Evolutionary conservation across 257 asterid species (phyloP), one percentile per base, ranked within the genome.

Genomic region (Henckelia pumila): DNA sequence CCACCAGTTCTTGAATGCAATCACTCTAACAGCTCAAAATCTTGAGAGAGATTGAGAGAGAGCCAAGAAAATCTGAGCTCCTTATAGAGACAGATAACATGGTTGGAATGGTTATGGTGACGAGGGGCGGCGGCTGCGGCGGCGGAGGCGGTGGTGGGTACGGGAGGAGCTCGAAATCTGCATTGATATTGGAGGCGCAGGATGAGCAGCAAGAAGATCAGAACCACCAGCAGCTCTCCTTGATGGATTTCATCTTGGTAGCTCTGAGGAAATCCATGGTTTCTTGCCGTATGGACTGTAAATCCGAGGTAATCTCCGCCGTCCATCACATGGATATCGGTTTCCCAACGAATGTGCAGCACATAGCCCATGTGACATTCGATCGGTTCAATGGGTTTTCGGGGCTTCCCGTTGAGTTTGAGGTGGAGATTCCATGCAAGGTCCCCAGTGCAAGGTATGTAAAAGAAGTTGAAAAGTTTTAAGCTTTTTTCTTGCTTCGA

Each of bases 381-480:
- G 99, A 94, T 67, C 84, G 97, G 4, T 94, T 90, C 74, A 88
- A 91, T 33, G 99, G 99, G 0, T 94, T 94, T 77, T 69, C 91
- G 75, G 99, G 97, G 16, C 92, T 94, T 49, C 99, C 99, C 1
- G 88, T 86, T 22, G 99, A 94, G 87, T 88, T 94, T 44, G 83
- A 86, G 75, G 93, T 91, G 9, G 95, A 94, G 78, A 83, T 94
- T 73, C 96, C 99, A 3, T 79, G 83, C 59, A 69, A 89, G 78
- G 96, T 83, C 52, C 99, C 99, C 21, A 94, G 99, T 76, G 99
- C 99, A 56, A 94, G 99, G 99, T 94, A 75, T 63, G 65, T 4
- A 6, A 66, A 21, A 33, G 13, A 33, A 0, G 30, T 8, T 8
- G 8, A 28, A 28, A n/a, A 59, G 53, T 53, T 68, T 24, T 2